phyloP scores from a whole-genome alignment of 176 grass and related monocot species.

The Oryza nivara region DNA sequence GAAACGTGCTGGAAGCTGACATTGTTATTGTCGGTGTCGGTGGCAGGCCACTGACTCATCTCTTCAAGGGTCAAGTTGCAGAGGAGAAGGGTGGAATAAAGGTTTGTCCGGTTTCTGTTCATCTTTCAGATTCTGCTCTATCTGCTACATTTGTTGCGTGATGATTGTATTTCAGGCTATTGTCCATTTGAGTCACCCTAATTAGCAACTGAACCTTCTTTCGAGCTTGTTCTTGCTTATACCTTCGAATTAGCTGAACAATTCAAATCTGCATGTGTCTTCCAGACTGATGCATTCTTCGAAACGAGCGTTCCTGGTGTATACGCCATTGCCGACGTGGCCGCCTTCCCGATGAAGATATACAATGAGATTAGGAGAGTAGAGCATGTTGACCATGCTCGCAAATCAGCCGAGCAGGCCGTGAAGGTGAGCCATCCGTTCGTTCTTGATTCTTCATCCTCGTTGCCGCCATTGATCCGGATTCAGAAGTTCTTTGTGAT shows the following conservation, averaged over 20 bases:
- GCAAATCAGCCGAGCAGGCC: constrained; percentile 93
- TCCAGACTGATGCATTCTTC: constrained; percentile 87
- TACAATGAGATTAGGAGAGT: constrained; percentile 79
- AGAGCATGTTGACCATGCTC: constrained; percentile 89
- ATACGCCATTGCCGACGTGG: constrained; percentile 92
- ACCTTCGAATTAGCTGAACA: neutral
- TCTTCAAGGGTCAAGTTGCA: constrained; percentile 80
- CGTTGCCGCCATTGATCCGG: neutral
- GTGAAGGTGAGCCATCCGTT: constrained; percentile 51
- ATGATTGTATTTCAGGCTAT: neutral
- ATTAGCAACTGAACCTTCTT: neutral
- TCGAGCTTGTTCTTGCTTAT: neutral
- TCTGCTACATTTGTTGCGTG: neutral
- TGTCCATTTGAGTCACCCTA: neutral
- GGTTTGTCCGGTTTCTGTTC: constrained; percentile 47
- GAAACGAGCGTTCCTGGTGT: constrained; percentile 75
- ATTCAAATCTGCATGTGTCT: neutral
- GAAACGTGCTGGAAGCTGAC: constrained; percentile 74
- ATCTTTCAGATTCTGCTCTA: neutral
- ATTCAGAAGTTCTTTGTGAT: neutral
- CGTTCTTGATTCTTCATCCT: neutral
- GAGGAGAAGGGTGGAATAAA: constrained; percentile 97
- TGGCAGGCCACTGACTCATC: constrained; percentile 73
- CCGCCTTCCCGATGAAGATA: constrained; percentile 87
- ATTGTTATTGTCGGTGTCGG: constrained; percentile 94